Evolutionary conservation across 179 eudicot species (phyloP), one percentile per base, ranked within the genome.

Genomic region (Spinacia oleracea): DNA sequence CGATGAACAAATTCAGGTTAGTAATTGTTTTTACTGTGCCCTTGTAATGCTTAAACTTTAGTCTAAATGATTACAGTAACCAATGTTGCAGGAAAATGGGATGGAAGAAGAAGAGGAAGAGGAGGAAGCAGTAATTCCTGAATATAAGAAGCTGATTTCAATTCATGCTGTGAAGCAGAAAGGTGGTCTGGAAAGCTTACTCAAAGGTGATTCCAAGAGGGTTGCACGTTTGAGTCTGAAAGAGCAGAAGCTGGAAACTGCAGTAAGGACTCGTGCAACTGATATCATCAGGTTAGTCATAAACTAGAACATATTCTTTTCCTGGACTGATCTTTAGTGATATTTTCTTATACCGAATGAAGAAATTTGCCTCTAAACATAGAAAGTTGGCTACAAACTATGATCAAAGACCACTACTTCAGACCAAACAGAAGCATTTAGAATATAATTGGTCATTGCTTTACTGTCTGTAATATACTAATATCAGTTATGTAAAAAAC

Each of bases 161-260:
- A 89, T 91, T 34, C 93, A 77, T 76, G 86, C 91, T 40, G 80
- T 84, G 76, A 90, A 87, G 83, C 27, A 10, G 77, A 87, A 84
- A 86, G 87, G 84, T 72, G 88, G 88, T 16, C 69, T 78, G 7
- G 75, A 67, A n/a, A 76, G 82, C 62, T 83, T 80, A 81, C 82
- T 86, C 27, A 64, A 38, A 27, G 83, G 29, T 59, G 86, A 87
- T 70, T 78, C 83, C 31, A 79, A 50, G 70, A 80, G 77, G 64
- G 92, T 78, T 66, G 78, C 84, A 18, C 89, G 93, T 8, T 31
- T 91, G 67, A 90, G 90, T 77, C 75, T 91, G 76, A 83, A 86
- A 51, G 93, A 91, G 74, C 90, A 83, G 78, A 85, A 83, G 60
- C 86, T 91, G 34, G 87, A 86, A 77, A 59, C 81, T 78, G 91